Base-by-base conservation (phyloP, 371 early-diverging fungal genomes). In the Mucor plumbeus region DNA sequence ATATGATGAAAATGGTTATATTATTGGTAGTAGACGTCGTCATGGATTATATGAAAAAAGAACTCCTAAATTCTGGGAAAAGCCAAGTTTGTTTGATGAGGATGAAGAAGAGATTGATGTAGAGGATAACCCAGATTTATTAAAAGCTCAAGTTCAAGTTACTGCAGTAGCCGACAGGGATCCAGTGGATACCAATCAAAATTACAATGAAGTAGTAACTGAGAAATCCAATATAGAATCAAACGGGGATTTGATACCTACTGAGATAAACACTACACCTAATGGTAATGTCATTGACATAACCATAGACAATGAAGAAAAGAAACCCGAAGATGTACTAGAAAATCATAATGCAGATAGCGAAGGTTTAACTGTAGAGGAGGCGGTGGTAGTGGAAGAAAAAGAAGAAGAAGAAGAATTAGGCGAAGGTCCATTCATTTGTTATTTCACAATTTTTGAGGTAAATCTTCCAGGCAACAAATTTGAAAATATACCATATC, bases 21-120 rank as follows among this genome's bases (percentile, higher is more conserved):
- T 81, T 8, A 74, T 79, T 33, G 85, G 82, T 36, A 84, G 84
- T 71, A 68, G 76, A 60, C 75, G 80, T 31, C 70, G 84, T 14
- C 73, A 73, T 26, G 73, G 71, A 9, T 21, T 74, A 15, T 84
- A 82, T 41, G 75, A 78, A 53, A 81, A 80, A 36, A 47, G 79
- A 14, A 73, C 76, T 15, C 84, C 84, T 1, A 66, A 69, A 8
- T 76, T 83, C 48, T 83, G 83, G 83, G 69, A 80, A 35, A 63
- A 70, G 19, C 61, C 67, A 7, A 34, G 36, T 0, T 59, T 64
- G 19, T 44, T 58, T 59, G 73, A 70, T 9, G 65, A 67, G 14
- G 68, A 67, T 0, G 67, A 60, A 5, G 68, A 73, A 41, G 31
- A 19, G 2, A 36, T 67, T 15, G 64, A 33, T 0, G 66, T 63